These are phyloP conservation scores for Sphaerulina musiva DNA, from an alignment of 2,329 filamentous ascomycete genomes.

Conservation along the genomic window DNA sequence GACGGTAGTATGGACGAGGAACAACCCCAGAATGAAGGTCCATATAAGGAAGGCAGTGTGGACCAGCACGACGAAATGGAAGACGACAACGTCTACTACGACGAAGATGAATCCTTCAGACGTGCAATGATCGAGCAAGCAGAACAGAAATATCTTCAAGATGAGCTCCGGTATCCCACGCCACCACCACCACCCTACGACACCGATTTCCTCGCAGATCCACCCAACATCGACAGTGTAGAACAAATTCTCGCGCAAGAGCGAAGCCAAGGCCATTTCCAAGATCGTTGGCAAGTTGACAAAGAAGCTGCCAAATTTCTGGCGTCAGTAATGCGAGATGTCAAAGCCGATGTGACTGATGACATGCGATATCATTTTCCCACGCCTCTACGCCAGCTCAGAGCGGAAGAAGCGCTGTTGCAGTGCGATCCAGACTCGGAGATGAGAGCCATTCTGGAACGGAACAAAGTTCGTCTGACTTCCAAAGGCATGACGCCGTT, in stretches of 20 bases:
- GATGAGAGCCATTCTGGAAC: slow-evolving; percentile 34
- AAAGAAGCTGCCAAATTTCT: slow-evolving; percentile 24
- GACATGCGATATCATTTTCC: slow-evolving; percentile 1
- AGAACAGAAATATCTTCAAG: slow-evolving; percentile 3
- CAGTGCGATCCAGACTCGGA: slow-evolving; percentile 42
- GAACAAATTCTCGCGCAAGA: background rate
- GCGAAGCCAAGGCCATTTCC: background rate
- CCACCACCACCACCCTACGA: background rate
- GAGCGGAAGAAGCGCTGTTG: slow-evolving; percentile 44
- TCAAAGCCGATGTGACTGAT: slow-evolving; percentile 5
- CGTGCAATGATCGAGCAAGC: slow-evolving; percentile 1
- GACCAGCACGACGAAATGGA: background rate
- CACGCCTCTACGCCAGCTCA: slow-evolving; percentile 24
- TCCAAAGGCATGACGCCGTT: slow-evolving; percentile 25
- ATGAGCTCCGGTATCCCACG: slow-evolving; percentile 2
- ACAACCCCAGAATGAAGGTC: background rate
- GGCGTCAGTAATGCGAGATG: slow-evolving; percentile 14
- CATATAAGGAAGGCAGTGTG: background rate
- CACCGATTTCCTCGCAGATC: slow-evolving; percentile 6
- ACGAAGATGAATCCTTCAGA: slow-evolving; percentile 1
- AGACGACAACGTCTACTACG: background rate
- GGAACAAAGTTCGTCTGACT: slow-evolving; percentile 19
- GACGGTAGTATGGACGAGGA: no score
- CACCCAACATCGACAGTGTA: background rate
- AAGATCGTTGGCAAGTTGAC: slow-evolving; percentile 29